A percentile compares a stretch with the other conserved stretches of the same genome.
Conservation (phyloP, 169 alveolate species). For the Amoebophrya sp. region DNA sequence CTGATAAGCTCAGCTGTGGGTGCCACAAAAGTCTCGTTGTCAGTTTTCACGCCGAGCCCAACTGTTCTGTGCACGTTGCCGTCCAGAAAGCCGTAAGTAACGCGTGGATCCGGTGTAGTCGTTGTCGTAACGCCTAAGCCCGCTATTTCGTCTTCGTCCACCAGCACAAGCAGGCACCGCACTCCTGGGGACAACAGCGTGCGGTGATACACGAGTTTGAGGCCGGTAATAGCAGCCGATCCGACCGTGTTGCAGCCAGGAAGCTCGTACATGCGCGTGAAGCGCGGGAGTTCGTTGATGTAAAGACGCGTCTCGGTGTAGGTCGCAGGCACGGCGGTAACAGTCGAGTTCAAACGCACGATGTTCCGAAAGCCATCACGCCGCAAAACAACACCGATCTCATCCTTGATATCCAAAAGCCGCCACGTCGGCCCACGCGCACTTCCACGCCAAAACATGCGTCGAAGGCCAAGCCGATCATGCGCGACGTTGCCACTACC, state of each 20-base stretch:
- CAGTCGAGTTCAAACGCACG: background rate
- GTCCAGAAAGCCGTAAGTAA: background rate
- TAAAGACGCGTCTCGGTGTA: background rate
- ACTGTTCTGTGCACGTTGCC: background rate
- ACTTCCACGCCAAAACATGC: background rate
- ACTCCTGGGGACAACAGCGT: background rate
- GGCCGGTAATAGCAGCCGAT: background rate
- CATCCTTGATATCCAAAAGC: background rate
- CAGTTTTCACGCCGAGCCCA: background rate
- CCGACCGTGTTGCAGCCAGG: constrained; percentile 9
- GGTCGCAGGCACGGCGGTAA: background rate
- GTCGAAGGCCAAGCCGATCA: background rate
- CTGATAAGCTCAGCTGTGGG: background rate
- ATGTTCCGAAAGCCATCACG: background rate
- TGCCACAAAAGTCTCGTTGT: background rate
- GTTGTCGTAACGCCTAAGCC: background rate
- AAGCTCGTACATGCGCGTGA: background rate
- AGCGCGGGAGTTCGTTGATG: background rate
- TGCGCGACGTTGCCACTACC: background rate
- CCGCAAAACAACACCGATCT: background rate
- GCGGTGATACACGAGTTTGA: background rate
- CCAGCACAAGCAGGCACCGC: background rate
- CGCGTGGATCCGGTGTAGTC: background rate
- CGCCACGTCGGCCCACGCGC: background rate
- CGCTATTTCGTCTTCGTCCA: background rate